Conservation (phyloP, 345 rosid species). For the Bruguiera parviflora region DNA sequence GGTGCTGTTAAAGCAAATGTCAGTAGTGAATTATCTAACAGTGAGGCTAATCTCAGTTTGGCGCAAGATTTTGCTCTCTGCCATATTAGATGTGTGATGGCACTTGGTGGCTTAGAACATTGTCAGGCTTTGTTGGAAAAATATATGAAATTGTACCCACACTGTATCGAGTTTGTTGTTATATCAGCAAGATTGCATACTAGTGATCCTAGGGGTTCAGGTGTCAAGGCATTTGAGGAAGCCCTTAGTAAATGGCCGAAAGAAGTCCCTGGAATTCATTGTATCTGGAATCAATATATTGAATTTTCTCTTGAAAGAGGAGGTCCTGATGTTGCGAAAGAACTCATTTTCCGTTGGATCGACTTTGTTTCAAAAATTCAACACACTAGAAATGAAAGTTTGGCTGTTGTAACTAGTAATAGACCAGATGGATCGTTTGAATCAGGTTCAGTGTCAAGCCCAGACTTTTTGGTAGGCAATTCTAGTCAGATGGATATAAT, state of each 20-base stretch:
- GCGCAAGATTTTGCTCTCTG: constrained; percentile 54
- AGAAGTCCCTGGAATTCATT: constrained; percentile 61
- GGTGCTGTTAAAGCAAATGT: constrained; percentile 31
- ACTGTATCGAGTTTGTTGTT: constrained; percentile 65
- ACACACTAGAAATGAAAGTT: constrained; percentile 24
- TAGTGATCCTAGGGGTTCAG: constrained; percentile 28
- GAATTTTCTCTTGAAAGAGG: constrained; percentile 60
- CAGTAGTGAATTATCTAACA: constrained; percentile 24
- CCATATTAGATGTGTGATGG: constrained; percentile 57
- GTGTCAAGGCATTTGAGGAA: constrained; percentile 59
- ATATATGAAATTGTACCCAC: constrained; percentile 53
- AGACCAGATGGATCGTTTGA: constrained; percentile 20
- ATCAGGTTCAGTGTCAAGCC: constrained; percentile 32
- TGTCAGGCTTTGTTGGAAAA: constrained; percentile 47
- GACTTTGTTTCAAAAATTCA: constrained; percentile 43
- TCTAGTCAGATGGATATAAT: constrained; percentile 44
- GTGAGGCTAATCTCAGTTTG: constrained; percentile 29
- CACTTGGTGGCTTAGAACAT: constrained; percentile 46
- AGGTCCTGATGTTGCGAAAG: constrained; percentile 45
- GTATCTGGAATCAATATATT: constrained; percentile 90
- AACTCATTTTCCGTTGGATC: constrained; percentile 65
- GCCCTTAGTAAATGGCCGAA: constrained; percentile 60
- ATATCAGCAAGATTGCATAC: constrained; percentile 53
- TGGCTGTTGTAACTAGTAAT: constrained; percentile 17
- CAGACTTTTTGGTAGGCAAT: constrained; percentile 17